Evolutionary conservation across 768 basidiomycete species (phyloP), one percentile per base, ranked within the genome.

Genomic region (Psilocybe subaeruginosa): DNA sequence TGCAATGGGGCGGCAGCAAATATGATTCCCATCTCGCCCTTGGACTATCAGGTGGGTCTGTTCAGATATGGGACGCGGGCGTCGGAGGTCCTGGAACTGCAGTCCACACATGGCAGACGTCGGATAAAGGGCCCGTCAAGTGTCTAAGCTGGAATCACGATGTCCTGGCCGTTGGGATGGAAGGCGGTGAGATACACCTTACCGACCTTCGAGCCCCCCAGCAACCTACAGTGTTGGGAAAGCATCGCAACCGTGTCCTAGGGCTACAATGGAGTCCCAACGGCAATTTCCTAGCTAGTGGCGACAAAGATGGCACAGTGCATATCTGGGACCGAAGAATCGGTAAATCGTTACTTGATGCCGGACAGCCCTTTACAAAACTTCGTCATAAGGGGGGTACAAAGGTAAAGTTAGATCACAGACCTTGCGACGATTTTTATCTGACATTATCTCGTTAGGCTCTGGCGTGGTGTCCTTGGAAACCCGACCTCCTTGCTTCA

Each of bases 391-490:
- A 86, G 66, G 84, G 84, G 12, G 82, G 85, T 1, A 76, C 85
- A 47, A 82, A 80, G 67, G 85, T 85, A 66, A 49, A 77, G 72
- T 48, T 57, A 35, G 3, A 60, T 59, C 31, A 47, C n/a, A 49
- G n/a, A 17, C 23, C 14, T 7, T 45, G 1, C 8, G 29, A 6
- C 50, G 3, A 35, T 47, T 33, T 29, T 27, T n/a, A 31, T 41
- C 53, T 64, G 19, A 67, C 35, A 12, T 12, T 16, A 23, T 9
- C 47, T 30, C 49, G n/a, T 47, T 41, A 91, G 90, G 91, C 92
- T 0, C 78, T 96, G 53, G 87, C 91, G 0, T 96, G 93, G 90
- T 93, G 90, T 65, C 90, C 92, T 0, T 95, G 94, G 94, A 86
- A 91, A 69, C 80, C 85, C 0, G 86, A 87, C 8, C 78, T 94